Evolutionary conservation across 257 asterid species (phyloP).

Genomic region (Petrea volubilis): DNA sequence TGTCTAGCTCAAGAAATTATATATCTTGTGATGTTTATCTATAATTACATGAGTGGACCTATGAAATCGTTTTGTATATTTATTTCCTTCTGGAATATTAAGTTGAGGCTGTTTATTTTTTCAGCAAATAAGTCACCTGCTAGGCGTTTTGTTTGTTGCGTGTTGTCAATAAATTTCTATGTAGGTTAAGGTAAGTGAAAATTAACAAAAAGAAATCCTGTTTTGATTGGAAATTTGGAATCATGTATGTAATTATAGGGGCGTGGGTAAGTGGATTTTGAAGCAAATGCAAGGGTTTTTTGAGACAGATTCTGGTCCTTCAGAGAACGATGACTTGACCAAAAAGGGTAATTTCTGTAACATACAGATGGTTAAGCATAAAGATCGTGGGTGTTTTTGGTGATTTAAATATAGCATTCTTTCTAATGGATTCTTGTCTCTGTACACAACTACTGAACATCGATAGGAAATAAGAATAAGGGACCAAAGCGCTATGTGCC

Average conservation of each 20-base stretch:
- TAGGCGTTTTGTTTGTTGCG: not conserved
- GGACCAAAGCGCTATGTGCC: slow-evolving; percentile 73
- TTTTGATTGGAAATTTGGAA: slow-evolving; percentile 8
- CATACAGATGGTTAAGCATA: not conserved
- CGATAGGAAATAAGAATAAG: slow-evolving; percentile 62
- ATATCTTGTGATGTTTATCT: not conserved
- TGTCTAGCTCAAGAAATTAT: not conserved
- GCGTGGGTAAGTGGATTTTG: slow-evolving; percentile 93
- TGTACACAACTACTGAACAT: slow-evolving; percentile 13
- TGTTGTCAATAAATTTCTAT: not conserved
- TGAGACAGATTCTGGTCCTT: slow-evolving; percentile 40
- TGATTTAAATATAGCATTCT: slow-evolving; percentile 1
- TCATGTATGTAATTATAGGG: slow-evolving; percentile 44
- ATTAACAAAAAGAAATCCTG: not conserved
- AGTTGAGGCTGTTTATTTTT: not conserved
- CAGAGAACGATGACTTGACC: slow-evolving; percentile 42
- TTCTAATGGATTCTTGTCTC: not conserved
- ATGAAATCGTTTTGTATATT: not conserved
- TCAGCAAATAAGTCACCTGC: not conserved
- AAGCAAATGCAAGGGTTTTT: slow-evolving; percentile 81
- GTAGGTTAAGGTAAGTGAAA: not conserved
- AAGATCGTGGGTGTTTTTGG: slow-evolving; percentile 1
- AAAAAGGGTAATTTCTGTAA: slow-evolving; percentile 46
- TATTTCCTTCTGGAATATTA: not conserved
- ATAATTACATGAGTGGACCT: not conserved